Conservation (phyloP, 2,329 filamentous ascomycete species). For the Trichophaea hybrida region DNA sequence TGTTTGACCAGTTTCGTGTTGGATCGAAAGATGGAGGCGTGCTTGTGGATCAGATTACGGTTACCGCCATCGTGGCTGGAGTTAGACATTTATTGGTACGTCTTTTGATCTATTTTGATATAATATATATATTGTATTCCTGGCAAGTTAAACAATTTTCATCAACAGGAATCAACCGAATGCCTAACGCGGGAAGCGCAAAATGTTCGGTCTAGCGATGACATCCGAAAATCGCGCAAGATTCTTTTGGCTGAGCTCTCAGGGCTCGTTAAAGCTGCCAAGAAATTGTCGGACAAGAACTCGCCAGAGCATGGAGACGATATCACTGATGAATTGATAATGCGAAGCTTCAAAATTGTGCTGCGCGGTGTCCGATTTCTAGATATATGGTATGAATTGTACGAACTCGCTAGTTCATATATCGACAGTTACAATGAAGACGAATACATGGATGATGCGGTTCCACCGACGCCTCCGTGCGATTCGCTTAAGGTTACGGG, state of each 20-base stretch:
- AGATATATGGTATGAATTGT: conserved; percentile 57
- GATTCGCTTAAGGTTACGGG: conserved; percentile 32
- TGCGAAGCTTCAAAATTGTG: conserved; percentile 90
- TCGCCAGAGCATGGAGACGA: conserved; percentile 45
- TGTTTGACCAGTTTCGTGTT: conserved; percentile 26
- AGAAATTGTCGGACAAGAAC: conserved; percentile 58
- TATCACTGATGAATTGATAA: conserved; percentile 79
- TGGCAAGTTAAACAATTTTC: conserved; percentile 5
- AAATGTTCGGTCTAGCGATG: conserved; percentile 60
- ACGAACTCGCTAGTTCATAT: conserved; percentile 20
- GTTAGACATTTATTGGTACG: conserved; percentile 78
- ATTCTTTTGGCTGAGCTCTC: conserved; percentile 80
- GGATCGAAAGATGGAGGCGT: conserved; percentile 19
- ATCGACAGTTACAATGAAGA: conserved; percentile 20
- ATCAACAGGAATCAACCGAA: conserved; percentile 61
- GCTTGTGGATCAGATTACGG: conserved; percentile 22
- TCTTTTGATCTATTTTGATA: conserved; percentile 22
- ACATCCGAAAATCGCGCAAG: conserved; percentile 67
- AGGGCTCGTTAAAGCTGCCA: conserved; percentile 74
- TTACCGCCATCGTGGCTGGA: conserved; percentile 48
- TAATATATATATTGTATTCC: neutral
- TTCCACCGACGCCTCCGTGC: conserved; percentile 48
- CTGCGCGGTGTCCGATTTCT: conserved; percentile 79
- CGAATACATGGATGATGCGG: conserved; percentile 37
- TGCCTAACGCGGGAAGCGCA: conserved; percentile 72